phyloP scores from a whole-genome alignment of 2,329 filamentous ascomycete genomes.

The Plectosphaerella sp. region DNA sequence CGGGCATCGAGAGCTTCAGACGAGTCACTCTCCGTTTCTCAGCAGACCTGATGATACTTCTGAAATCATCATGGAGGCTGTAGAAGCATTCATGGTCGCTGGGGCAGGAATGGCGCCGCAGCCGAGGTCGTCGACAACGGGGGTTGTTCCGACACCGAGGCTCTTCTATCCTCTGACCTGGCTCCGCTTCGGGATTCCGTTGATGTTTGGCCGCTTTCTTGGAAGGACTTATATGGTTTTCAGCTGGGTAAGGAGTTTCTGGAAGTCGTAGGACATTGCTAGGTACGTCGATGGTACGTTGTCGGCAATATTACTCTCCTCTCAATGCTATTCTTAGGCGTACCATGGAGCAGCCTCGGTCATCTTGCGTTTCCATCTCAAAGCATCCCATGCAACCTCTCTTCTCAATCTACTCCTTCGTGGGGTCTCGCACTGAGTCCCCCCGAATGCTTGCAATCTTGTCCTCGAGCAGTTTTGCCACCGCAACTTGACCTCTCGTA shows the following conservation, averaged over 20 bases:
- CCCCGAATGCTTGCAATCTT: too few relatives aligned
- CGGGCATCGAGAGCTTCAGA: slow-evolving; percentile 32
- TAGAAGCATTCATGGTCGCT: background rate
- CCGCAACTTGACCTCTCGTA: too few relatives aligned
- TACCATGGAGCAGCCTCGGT: too few relatives aligned
- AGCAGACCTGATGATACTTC: slow-evolving; percentile 36
- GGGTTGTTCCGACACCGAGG: background rate
- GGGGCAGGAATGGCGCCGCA: background rate
- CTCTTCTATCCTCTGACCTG: background rate
- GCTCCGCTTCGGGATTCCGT: background rate
- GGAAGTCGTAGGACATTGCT: background rate
- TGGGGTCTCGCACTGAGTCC: too few relatives aligned
- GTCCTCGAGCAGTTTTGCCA: too few relatives aligned
- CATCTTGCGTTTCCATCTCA: too few relatives aligned
- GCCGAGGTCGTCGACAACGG: background rate
- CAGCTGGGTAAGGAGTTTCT: background rate
- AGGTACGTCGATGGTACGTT: too few relatives aligned
- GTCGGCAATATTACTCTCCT: too few relatives aligned
- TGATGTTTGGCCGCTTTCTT: background rate
- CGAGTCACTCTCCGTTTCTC: slow-evolving; percentile 45
- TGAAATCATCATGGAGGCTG: slow-evolving; percentile 22
- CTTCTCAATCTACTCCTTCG: too few relatives aligned
- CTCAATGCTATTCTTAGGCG: too few relatives aligned
- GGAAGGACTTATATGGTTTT: background rate
- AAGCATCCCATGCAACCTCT: too few relatives aligned